Base-by-base conservation (phyloP, 208 protist species). In the Porcisia hertigi region DNA sequence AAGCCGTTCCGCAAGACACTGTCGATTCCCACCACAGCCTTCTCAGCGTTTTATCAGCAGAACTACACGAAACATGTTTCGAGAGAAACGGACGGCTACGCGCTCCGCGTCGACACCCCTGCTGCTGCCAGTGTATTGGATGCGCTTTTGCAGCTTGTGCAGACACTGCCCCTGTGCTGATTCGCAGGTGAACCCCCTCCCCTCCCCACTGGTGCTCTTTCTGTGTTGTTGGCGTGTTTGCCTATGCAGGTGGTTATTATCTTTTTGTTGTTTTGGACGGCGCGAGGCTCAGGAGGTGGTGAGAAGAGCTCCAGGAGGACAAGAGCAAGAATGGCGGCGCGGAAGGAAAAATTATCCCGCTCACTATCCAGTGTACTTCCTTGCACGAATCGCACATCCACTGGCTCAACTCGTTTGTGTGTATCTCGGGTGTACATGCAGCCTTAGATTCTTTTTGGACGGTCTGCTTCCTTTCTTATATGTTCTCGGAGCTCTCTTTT, bases 21-120 rank as follows among this genome's bases (percentile, higher is more conserved):
- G 70, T 49, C 76, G 7, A 54, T 77, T 4, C 81, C 85, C 18
- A 86, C 81, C 4, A 77, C 80, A 0, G 79, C 75, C 59, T 83
- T 78, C 71, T 87, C 84, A 0, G 25, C 66, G 1, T 73, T 66
- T 30, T 81, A 83, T 43, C 84, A 84, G 65, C 30, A 78, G 30
- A 41, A 62, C 41, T 85, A 88, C 52, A 59, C 70, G 8, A 30
- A n/a, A 0, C 57, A 70, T 53, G 25, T 58, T 3, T 30, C 64
- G 45, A 16, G 0, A 65, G 79, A 1, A 74, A 76, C 30, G 18
- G 59, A 57, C n/a, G 55, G 30, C 54, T 73, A 47, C 60, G 75
- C 53, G 45, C 45, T 52, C 36, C 59, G 69, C 36, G 58, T 66
- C 23, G 60, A 59, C 71, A 75, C 30, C 14, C 30, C 36, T 2